phyloP scores from a whole-genome alignment of 192 early-diverging fungal genomes.

The Spinellus fusiger region DNA sequence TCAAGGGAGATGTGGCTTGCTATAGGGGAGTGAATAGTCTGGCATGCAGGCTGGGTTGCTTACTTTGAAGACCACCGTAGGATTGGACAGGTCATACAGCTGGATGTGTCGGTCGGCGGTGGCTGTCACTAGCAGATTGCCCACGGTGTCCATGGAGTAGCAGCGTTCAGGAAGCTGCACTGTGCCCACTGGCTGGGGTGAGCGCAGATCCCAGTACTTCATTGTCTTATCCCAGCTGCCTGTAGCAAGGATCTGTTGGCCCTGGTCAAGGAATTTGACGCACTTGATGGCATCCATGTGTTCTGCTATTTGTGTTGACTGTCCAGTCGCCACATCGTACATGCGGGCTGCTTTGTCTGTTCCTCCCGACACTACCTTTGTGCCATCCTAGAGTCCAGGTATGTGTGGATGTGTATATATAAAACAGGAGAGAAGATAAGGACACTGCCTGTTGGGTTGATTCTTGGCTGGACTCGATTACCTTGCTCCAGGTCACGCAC shows the following conservation, averaged over 20 bases:
- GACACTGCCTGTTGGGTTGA: too few relatives aligned
- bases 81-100: conserved; percentile 77
- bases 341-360: conserved; percentile 83
- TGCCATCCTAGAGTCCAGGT: conserved; percentile 88
- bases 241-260: conserved; percentile 67
- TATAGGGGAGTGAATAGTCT: too few relatives aligned
- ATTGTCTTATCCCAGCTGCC: conserved; percentile 96
- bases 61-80: conserved; percentile 64
- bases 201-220: conserved; percentile 93
- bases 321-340: conserved; percentile 77
- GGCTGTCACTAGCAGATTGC: conserved; percentile 80
- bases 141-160: conserved; percentile 83
- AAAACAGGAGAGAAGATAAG: too few relatives aligned
- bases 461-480: too few relatives aligned
- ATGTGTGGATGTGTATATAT: too few relatives aligned
- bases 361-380: conserved; percentile 83
- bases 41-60: too few relatives aligned
- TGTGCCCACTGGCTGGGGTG: conserved; percentile 65
- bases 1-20: conserved; percentile 54
- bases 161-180: conserved; percentile 78
- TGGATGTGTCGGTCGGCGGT: conserved; percentile 83
- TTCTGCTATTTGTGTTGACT: conserved; percentile 73
- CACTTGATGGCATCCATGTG: conserved; percentile 84
- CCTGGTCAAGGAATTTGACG: conserved; percentile 68
- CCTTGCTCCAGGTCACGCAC: conserved; percentile 80